Base-by-base conservation (phyloP, 257 asterid species). In the Paraleonurus japonicus region DNA sequence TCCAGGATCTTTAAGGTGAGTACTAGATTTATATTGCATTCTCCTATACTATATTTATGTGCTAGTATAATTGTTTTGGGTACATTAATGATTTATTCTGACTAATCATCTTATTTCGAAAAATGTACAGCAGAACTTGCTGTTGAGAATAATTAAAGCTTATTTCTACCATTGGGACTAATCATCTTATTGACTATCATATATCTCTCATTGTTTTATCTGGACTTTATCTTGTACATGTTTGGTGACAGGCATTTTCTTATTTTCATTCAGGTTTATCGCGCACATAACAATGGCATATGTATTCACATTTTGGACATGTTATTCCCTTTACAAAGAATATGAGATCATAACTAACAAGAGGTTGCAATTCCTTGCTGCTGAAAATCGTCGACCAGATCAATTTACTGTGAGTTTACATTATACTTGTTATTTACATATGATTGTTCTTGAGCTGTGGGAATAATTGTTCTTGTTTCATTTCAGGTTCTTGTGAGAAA, bases 401-500 rank as follows among this genome's bases (percentile, higher is more conserved):
- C 98, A 95, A 73, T 95, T 81, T 76, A 88, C 96, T 27, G 99
- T 89, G 74, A 86, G 98, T 84, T 63, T 67, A 60, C 51, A 65
- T 37, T 9, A 16, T 73, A 11, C 70, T 32, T 26, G 9, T 3
- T 47, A 65, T 57, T 47, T 30, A n/a, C 59, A 27, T 26, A 35
- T 60, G 57, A 28, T 53, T 74, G 27, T 28, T 33, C 24, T 61
- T 67, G 11, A 24, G 24, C 65, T 16, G 24, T 32, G 67, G 2
- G 4, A 30, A 39, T 43, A 39, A 51, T 20, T 35, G 19, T 26
- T 61, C 2, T 24, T 20, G 27, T 76, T 82, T 70, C 47, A 32
- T 72, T 58, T 69, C 85, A 94, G 98, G 98, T 94, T 68, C 96
- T 94, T 65, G 97, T 94, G 78, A 91, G 96, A 86, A 93, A 85